Conservation (phyloP, 148 eudicot species). For the Spergularia marina region DNA sequence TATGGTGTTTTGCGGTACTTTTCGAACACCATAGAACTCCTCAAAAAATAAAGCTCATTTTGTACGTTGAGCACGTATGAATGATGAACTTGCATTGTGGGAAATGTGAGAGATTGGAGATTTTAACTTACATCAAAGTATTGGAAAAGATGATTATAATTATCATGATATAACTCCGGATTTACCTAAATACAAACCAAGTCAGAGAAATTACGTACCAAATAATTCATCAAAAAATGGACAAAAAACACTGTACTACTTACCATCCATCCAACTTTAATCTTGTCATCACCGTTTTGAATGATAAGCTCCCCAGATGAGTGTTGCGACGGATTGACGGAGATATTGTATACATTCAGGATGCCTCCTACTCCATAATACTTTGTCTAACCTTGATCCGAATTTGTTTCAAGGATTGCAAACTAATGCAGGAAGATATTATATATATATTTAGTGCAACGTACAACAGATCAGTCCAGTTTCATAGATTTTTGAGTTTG, state of each 20-base stretch:
- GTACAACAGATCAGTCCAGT: too few species aligned
- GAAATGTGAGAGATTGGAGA: too few species aligned
- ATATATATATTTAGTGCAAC: background rate
- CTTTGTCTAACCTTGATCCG: background rate
- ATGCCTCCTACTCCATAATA: conserved; percentile 5
- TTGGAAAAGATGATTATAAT: background rate
- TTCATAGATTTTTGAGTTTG: background rate
- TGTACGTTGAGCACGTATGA: too few species aligned
- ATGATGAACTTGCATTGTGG: too few species aligned
- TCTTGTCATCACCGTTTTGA: conserved; percentile 4
- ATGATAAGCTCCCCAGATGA: conserved; percentile 2
- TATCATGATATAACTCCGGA: conserved; percentile 8
- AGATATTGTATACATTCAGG: background rate
- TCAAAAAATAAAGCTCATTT: too few species aligned
- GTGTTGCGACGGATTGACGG: conserved; percentile 6
- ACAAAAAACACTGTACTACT: background rate
- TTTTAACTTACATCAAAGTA: background rate
- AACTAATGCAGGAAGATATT: background rate
- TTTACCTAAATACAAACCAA: background rate
- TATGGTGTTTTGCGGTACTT: too few species aligned
- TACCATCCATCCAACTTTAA: conserved; percentile 20
- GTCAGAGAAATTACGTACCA: too few species aligned
- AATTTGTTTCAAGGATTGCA: background rate
- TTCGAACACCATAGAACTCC: too few species aligned
- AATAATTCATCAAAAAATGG: too few species aligned